Percentiles rank a stretch among this genome's conserved stretches.
phyloP scores from a whole-genome alignment of 345 rosid species.

The Stellera chamaejasme region DNA sequence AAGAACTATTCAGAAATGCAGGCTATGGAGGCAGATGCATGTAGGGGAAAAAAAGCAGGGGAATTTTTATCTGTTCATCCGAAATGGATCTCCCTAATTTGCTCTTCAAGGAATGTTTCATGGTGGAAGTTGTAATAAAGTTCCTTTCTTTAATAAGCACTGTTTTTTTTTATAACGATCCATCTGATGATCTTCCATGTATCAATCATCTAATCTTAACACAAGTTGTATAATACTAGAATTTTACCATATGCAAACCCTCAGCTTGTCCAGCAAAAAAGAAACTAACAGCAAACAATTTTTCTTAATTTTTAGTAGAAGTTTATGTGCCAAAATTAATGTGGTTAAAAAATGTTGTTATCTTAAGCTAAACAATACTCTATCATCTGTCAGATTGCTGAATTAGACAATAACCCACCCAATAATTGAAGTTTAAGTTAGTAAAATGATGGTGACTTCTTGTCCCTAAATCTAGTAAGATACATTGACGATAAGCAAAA shows the following conservation, averaged over 20 bases:
- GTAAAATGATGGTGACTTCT: constrained; percentile 13
- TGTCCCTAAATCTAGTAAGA: constrained; percentile 13
- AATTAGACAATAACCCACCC: constrained; percentile 19
- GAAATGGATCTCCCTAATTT: constrained; percentile 11
- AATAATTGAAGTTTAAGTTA: constrained; percentile 25
- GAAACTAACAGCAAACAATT: background rate
- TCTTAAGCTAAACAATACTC: constrained; percentile 1
- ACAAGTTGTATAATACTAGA: constrained; percentile 4
- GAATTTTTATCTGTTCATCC: constrained; percentile 8
- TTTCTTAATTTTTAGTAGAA: constrained; percentile 12
- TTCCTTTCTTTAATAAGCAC: constrained; percentile 8
- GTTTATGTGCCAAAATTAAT: constrained; percentile 10
- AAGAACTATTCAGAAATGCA: constrained; percentile 75
- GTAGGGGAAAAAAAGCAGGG: constrained; percentile 16
- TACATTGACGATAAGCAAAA: background rate
- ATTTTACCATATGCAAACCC: constrained; percentile 6
- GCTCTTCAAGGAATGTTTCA: constrained; percentile 16
- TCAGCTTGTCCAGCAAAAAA: constrained; percentile 7
- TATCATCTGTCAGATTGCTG: constrained; percentile 15
- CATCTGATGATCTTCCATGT: constrained; percentile 5
- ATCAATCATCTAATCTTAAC: constrained; percentile 1
- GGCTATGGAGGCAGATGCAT: constrained; percentile 93
- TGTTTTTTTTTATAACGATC: constrained; percentile 13
- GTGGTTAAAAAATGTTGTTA: background rate
- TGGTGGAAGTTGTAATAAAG: constrained; percentile 19